Conservation (phyloP, 2,329 filamentous ascomycete species). For the Diplocarpon mali region DNA sequence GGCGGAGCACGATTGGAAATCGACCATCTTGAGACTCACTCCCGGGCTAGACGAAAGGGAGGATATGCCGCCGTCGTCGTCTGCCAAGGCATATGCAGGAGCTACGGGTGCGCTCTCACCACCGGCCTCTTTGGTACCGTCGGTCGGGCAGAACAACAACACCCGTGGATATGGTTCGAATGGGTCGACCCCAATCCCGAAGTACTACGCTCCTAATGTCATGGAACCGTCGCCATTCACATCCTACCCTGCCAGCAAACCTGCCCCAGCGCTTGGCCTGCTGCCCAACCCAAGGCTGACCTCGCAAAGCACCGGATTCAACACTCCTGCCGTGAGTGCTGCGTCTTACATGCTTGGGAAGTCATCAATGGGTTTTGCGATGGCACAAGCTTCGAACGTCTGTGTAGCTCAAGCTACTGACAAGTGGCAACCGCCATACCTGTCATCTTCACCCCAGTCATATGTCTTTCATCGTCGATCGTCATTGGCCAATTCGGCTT, state of each 20-base stretch:
- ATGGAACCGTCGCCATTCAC: slow-evolving; percentile 40
- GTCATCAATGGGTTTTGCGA: slow-evolving; percentile 49
- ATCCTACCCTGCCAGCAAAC: slow-evolving; percentile 34
- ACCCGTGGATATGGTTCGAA: slow-evolving; percentile 30
- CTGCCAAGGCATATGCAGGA: slow-evolving; percentile 16
- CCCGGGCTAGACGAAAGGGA: slow-evolving; percentile 48
- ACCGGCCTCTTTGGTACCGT: slow-evolving; percentile 32
- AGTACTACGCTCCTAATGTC: slow-evolving; percentile 32
- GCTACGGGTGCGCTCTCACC: slow-evolving; percentile 13
- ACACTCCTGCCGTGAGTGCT: slow-evolving; percentile 49
- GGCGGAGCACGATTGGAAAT: slow-evolving; percentile 41
- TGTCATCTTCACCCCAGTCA: slow-evolving; percentile 40
- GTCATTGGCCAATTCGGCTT: slow-evolving; percentile 52
- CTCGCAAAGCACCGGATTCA: slow-evolving; percentile 42
- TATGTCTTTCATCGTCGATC: slow-evolving; percentile 44
- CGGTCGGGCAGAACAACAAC: slow-evolving; percentile 29
- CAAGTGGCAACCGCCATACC: slow-evolving; percentile 36
- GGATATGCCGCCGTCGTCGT: slow-evolving; percentile 32
- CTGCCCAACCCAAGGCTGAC: slow-evolving; percentile 49
- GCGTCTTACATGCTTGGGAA: slow-evolving; percentile 38
- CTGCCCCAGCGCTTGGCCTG: slow-evolving; percentile 42
- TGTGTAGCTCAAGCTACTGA: slow-evolving; percentile 40
- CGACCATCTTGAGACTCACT: slow-evolving; percentile 44
- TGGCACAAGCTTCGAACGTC: slow-evolving; percentile 41
- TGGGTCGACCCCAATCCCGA: slow-evolving; percentile 34